Evolutionary conservation across 2,329 filamentous ascomycete species (phyloP).

Genomic region (Trichoderma breve): DNA sequence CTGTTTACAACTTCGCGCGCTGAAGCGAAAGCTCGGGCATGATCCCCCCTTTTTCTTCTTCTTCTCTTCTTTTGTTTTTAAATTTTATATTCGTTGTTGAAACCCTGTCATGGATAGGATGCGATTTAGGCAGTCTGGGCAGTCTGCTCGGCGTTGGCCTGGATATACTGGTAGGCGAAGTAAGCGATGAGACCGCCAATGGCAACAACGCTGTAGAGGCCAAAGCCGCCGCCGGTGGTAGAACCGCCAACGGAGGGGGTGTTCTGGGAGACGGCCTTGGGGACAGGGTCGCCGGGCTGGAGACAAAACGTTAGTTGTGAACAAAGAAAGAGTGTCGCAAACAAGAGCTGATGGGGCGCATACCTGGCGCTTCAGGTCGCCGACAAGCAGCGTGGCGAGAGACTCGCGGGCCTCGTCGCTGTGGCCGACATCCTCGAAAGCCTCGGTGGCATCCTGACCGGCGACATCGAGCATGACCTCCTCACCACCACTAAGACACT

Average conservation of each 20-base stretch:
- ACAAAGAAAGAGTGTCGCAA: not conserved
- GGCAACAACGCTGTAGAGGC: constrained; percentile 77
- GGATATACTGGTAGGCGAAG: constrained; percentile 80
- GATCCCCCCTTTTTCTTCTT: not conserved
- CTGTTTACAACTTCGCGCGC: not conserved
- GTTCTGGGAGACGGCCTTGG: constrained; percentile 56
- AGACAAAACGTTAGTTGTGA: not conserved
- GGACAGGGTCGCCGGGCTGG: constrained; percentile 74
- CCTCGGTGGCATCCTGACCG: constrained; percentile 94
- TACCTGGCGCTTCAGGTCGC: constrained; percentile 78
- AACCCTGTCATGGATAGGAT: not conserved
- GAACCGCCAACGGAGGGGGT: constrained; percentile 49
- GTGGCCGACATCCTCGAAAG: constrained; percentile 99
- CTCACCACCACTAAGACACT: constrained; percentile 76
- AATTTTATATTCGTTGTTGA: not conserved
- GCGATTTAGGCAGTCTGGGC: constrained; percentile 9
- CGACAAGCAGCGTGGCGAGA: constrained; percentile 72
- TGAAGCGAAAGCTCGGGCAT: not conserved
- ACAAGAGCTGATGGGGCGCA: constrained; percentile 32
- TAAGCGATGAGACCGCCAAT: constrained; percentile 76
- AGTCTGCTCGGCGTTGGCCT: constrained; percentile 49
- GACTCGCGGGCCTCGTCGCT: constrained; percentile 97
- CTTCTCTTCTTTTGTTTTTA: not conserved
- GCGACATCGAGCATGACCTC: constrained; percentile 95
- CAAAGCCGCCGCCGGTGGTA: constrained; percentile 65